Base-by-base conservation (phyloP, 495 filamentous ascomycete species). In the Hyaloscypha hepaticicola region DNA sequence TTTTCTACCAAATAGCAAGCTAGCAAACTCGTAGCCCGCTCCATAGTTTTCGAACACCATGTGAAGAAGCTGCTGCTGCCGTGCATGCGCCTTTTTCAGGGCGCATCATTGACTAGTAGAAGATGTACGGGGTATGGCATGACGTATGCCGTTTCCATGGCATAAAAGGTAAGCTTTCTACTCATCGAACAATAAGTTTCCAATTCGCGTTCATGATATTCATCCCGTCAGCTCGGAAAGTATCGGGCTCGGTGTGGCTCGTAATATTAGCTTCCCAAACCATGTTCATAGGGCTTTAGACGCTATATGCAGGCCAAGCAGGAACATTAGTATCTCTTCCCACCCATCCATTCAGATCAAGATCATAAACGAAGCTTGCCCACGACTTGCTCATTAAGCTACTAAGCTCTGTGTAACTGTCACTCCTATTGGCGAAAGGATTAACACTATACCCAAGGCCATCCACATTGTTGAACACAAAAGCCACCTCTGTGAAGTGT, bases 251-350 rank as follows among this genome's bases (percentile, higher is more conserved):
- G 0, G 78, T 68, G n/a, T 22, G 49, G 50, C 75, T 78, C 53
- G 81, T 79, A 4, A 66, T 75, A 73, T 84, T 84, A 6, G 77
- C 79, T 74, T 82, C 76, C 56, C 78, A 78, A 12, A 83, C 75
- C 24, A 80, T 73, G 67, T 83, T 76, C 63, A 69, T 69, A 7
- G 77, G 76, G n/a, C 66, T 64, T 8, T 14, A 28, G 3, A 61
- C 5, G 14, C 11, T 31, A 24, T 66, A 66, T 14, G 4, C 19
- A 26, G 56, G 53, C 64, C 64, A 66, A 22, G 21, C 29, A 28
- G 19, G 29, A 26, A 67, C 14, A 63, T 49, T 26, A 52, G 16
- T 26, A 48, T 25, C 50, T 21, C 26, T 29, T 75, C 74, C 67
- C 45, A 64, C 72, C 67, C 66, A 73, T 16, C 73, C 59, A 59